Evolutionary conservation across 768 basidiomycete genomes (phyloP), one percentile per base, ranked within the genome.

Genomic region (Rubroboletus satanas): DNA sequence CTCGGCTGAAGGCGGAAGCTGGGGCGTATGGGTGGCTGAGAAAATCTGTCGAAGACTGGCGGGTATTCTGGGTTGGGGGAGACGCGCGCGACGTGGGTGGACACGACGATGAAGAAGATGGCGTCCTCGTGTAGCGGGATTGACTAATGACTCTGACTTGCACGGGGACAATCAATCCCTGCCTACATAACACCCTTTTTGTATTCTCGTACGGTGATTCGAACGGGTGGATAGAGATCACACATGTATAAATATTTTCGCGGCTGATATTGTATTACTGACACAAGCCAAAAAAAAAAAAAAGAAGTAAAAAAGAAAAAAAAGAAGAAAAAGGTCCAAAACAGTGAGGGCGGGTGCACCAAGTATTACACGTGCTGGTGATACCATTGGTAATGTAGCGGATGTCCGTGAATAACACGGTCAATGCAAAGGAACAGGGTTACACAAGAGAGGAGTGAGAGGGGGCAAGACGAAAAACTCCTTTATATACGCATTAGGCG

Each of bases 11-110:
- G 62, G 71, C 70, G 21, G 82, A 84, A 53, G 77, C 85, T 54
- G 90, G 90, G 7, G 70, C 87, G 6, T 93, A 93, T 66, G 90
- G 81, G 0, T 92, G 90, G 90, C 78, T 83, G 70, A 73, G 82
- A 61, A 90, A 85, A 63, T 90, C 85, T 15, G 57, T 75, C 4
- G 81, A 83, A 51, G 90, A 93, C 63, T 93, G 84, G 80, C 75
- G 90, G 21, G 80, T 93, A 12, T 84, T 93, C 65, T 93, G 90
- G 90, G 71, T 91, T 10, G 90, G 90, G 0, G 88, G 88, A 21
- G 73, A 73, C 60, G 70, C 66, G 36, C 71, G 52, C 51, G 70
- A 63, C 15, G 58, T 67, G 60, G 58, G 69, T 62, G 54, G 46
- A 21, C 6, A 45, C 10, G 45, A 51, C 26, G 69, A 69, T 6